Base-by-base conservation (phyloP, 2,329 filamentous ascomycete genomes). In the Trichoderma gracile region DNA sequence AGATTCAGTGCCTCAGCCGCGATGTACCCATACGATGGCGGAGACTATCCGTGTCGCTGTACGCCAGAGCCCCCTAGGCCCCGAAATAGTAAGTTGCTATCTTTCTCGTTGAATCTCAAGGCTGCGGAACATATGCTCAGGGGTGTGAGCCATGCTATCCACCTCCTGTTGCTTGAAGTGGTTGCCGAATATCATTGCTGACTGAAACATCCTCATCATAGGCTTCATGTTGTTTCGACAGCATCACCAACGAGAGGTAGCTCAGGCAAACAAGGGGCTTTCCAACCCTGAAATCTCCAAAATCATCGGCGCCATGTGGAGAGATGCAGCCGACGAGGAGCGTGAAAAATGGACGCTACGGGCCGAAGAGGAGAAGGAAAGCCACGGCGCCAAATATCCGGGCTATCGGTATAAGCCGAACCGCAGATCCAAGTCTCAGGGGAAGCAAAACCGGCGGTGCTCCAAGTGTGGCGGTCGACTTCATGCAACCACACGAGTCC, bases 181-280 rank as follows among this genome's bases (percentile, higher is more conserved):
- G 33, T n/a, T 43, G 33, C 17, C 23, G 40, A 38, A 40, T 25
- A n/a, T 49, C 38, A 14, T 23, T 17, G 30, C 74, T 78, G 64
- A 78, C 70, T 9, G 10, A 54, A 30, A 10, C 40, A 42, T 70
- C 5, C 47, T 27, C 21, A 17, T 33, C 75, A 73, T 74, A 99
- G 95, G 94, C 57, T 99, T 99, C 80, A 99, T 99, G 69, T 83
- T 99, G 71, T 99, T 97, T 80, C 92, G 95, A 45, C 93, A 98
- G 75, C 90, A 96, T 76, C 89, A 95, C 72, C 94, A 98, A 77
- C 87, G 90, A 19, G 82, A 86, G 55, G 92, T 98, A 57, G 90
- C 93, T 43, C 83, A 88, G 61, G 85, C 91, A 70, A 86, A 97
- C 72, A 94, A 93, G n/a, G 91, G 92, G 50, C 86, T 97, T 68